A percentile compares a stretch with the other conserved stretches of the same genome.
These are phyloP conservation scores for Hebeloma cylindrosporum DNA, from an alignment of 768 basidiomycete genomes.

Conservation along the genomic window DNA sequence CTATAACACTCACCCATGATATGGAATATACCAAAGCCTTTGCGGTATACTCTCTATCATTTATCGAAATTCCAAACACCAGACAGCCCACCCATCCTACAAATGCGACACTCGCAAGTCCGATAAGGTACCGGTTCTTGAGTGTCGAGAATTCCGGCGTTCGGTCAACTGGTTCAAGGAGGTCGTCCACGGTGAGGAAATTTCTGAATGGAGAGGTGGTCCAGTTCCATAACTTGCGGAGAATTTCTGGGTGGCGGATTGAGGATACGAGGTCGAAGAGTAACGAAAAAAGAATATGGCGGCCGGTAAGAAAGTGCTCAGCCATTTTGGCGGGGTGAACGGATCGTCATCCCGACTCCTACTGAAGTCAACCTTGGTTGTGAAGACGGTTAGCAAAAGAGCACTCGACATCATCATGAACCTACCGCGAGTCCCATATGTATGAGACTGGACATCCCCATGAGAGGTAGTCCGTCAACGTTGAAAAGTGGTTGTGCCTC, in stretches of 20 bases:
- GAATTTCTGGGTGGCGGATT: slow-evolving; percentile 27
- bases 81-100: slow-evolving; percentile 45
- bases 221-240: slow-evolving; percentile 20
- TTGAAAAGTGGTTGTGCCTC: slow-evolving; percentile 19
- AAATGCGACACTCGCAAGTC: slow-evolving; percentile 38
- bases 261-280: slow-evolving; percentile 28
- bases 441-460: slow-evolving; percentile 13
- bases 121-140: slow-evolving; percentile 35
- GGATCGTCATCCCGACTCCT: slow-evolving; percentile 14
- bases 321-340: slow-evolving; percentile 18
- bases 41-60: slow-evolving; percentile 20
- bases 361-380: slow-evolving; percentile 13
- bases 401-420: not conserved
- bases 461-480: slow-evolving; percentile 20
- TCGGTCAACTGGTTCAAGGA: slow-evolving; percentile 40
- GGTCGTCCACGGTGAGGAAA: slow-evolving; percentile 52
- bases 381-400: slow-evolving; percentile 8
- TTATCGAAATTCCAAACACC: slow-evolving; percentile 32
- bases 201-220: slow-evolving; percentile 46
- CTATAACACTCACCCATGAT: slow-evolving; percentile 48
- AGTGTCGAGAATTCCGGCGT: slow-evolving; percentile 24
- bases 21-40: slow-evolving; percentile 35
- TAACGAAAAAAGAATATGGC: slow-evolving; percentile 31
- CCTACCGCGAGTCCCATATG: slow-evolving; percentile 19
- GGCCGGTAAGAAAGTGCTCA: slow-evolving; percentile 24